phyloP scores from a whole-genome alignment of 73 alveolate genomes.

The Uronychia binucleata region DNA sequence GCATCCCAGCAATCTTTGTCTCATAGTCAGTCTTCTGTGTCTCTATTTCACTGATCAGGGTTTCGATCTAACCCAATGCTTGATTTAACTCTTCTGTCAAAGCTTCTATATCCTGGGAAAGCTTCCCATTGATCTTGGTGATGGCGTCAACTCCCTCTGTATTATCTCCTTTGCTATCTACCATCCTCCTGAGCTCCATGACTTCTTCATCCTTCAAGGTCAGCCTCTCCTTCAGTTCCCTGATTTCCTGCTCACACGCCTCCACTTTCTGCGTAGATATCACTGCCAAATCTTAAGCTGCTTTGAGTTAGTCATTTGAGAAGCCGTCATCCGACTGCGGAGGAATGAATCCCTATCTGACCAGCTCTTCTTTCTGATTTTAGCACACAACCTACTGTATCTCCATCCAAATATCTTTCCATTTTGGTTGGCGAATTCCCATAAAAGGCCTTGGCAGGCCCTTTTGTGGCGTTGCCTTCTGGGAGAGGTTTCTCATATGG shows the following conservation, averaged over 20 bases:
- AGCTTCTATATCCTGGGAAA: background rate
- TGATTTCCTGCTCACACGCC: conserved; percentile 33
- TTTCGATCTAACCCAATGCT: conserved; percentile 1
- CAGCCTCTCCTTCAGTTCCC: conserved; percentile 42
- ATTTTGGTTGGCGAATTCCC: too few species aligned
- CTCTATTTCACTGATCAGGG: background rate
- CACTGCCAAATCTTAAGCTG: conserved; percentile 6
- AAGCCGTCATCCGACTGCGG: background rate
- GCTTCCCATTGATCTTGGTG: background rate
- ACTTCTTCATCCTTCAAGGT: background rate
- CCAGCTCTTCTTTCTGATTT: conserved; percentile 7
- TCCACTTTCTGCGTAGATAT: conserved; percentile 1
- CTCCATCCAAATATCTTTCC: too few species aligned
- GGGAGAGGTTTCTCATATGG: conserved; percentile 78
- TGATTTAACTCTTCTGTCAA: conserved; percentile 2
- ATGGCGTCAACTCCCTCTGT: background rate
- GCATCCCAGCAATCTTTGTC: conserved; percentile 1
- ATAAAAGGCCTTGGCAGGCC: conserved; percentile 17
- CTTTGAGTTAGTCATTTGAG: conserved; percentile 1
- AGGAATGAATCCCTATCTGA: conserved; percentile 32
- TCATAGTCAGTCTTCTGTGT: conserved; percentile 10
- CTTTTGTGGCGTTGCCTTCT: conserved; percentile 44
- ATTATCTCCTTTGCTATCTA: background rate
- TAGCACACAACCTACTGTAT: too few species aligned
- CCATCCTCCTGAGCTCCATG: background rate